A percentile compares a stretch with the other conserved stretches of the same genome.
Evolutionary conservation across 768 basidiomycete genomes (phyloP).

Genomic region (Amanita exitialis): DNA sequence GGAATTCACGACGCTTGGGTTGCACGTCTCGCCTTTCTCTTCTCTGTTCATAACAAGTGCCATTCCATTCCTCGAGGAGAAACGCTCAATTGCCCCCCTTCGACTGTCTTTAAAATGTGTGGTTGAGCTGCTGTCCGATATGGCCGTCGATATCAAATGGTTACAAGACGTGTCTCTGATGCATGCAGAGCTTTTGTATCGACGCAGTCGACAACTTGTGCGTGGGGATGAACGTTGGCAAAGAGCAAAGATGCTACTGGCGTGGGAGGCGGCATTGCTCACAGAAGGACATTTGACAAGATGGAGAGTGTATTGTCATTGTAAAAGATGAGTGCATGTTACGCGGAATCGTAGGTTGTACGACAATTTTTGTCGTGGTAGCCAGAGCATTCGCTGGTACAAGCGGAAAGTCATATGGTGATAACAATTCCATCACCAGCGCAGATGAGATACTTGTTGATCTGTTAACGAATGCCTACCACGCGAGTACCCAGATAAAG

Average conservation of each 20-base stretch:
- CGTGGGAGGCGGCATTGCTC: background rate
- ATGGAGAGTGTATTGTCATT: background rate
- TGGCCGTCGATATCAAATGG: background rate
- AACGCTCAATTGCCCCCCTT: background rate
- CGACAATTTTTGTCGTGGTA: too few relatives aligned
- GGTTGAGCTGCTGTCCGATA: background rate
- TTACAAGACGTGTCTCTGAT: background rate
- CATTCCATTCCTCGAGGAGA: constrained; percentile 2
- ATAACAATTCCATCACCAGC: too few relatives aligned
- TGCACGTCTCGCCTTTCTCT: background rate
- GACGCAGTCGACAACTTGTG: background rate
- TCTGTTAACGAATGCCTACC: too few relatives aligned
- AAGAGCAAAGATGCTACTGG: background rate
- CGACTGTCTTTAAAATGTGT: background rate
- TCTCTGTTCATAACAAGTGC: background rate
- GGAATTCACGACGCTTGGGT: constrained; percentile 4
- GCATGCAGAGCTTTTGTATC: background rate
- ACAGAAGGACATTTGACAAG: background rate
- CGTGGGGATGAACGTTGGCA: background rate
- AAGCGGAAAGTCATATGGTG: too few relatives aligned
- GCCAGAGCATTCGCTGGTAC: too few relatives aligned
- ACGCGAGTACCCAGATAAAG: too few relatives aligned
- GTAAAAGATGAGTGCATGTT: too few relatives aligned
- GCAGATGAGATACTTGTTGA: too few relatives aligned
- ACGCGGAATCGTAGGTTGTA: too few relatives aligned